A percentile compares a stretch with the other conserved stretches of the same genome.
These are phyloP conservation scores for Sclerotinia borealis DNA, from an alignment of 2,329 filamentous ascomycete species.

Conservation along the genomic window DNA sequence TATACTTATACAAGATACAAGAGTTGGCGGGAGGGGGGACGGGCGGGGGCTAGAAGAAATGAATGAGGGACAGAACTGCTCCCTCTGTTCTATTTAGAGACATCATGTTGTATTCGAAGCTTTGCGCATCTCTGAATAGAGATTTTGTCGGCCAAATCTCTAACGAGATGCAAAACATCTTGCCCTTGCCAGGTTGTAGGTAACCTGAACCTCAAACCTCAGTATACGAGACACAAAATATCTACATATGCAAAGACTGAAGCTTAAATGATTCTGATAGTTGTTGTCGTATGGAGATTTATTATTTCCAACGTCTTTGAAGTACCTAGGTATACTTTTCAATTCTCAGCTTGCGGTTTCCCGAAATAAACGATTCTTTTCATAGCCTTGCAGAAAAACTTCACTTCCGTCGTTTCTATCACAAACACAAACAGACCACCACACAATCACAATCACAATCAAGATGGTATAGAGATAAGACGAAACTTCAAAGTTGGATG, in stretches of 20 bases:
- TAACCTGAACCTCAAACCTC: not conserved
- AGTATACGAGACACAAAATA: not conserved
- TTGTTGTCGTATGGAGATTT: not conserved
- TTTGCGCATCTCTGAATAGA: not conserved
- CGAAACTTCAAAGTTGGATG: not conserved
- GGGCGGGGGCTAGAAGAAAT: no score
- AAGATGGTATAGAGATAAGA: not conserved
- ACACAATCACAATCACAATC: not conserved
- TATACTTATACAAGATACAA: not conserved
- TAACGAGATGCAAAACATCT: not conserved
- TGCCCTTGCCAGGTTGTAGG: not conserved
- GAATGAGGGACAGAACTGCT: not conserved
- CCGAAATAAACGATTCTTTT: not conserved
- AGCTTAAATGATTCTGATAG: not conserved
- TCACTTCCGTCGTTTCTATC: not conserved
- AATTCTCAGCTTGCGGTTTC: not conserved
- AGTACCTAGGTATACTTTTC: no score
- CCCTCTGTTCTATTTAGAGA: not conserved
- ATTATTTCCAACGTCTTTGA: not conserved
- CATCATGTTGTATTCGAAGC: not conserved
- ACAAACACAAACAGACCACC: not conserved
- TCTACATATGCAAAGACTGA: not conserved
- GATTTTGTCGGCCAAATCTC: not conserved
- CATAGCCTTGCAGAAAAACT: not conserved
- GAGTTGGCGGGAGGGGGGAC: not conserved